A percentile compares a stretch with the other conserved stretches of the same genome.
Evolutionary conservation across 2,329 filamentous ascomycete genomes (phyloP).

Genomic region (Colletotrichum sublineola): DNA sequence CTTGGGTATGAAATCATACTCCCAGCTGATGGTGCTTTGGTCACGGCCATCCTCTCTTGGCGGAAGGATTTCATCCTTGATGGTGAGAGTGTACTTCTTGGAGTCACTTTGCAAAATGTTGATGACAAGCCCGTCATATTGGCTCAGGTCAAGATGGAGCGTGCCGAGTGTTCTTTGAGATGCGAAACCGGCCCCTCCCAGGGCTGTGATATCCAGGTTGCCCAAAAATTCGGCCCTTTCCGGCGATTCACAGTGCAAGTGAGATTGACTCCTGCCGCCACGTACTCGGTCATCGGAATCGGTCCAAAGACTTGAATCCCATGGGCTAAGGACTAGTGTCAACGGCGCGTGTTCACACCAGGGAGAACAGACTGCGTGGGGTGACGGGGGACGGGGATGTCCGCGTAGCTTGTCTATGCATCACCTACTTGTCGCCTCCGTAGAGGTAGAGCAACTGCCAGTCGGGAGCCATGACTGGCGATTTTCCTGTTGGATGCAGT

Average conservation of each 20-base stretch:
- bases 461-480: slow-evolving; percentile 29
- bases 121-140: slow-evolving; percentile 72
- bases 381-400: not conserved
- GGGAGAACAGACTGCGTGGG: not conserved
- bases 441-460: slow-evolving; percentile 52
- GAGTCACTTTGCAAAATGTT: slow-evolving; percentile 66
- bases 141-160: slow-evolving; percentile 72
- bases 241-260: slow-evolving; percentile 54
- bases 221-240: slow-evolving; percentile 73
- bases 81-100: slow-evolving; percentile 79
- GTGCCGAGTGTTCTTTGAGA: slow-evolving; percentile 78
- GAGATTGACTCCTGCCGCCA: slow-evolving; percentile 74
- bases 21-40: slow-evolving; percentile 79
- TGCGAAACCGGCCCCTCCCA: slow-evolving; percentile 86
- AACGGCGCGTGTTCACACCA: slow-evolving; percentile 1
- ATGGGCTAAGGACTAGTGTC: slow-evolving; percentile 59
- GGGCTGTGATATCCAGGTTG: slow-evolving; percentile 77
- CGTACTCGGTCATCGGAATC: slow-evolving; percentile 82
- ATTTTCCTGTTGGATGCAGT: not conserved
- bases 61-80: slow-evolving; percentile 78
- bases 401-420: not conserved
- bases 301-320: slow-evolving; percentile 73
- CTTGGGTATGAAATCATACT: slow-evolving; percentile 72
- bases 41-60: slow-evolving; percentile 75
- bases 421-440: slow-evolving; percentile 56